Conservation (phyloP, 2,329 filamentous ascomycete genomes). For the Fusarium odoratissimum region DNA sequence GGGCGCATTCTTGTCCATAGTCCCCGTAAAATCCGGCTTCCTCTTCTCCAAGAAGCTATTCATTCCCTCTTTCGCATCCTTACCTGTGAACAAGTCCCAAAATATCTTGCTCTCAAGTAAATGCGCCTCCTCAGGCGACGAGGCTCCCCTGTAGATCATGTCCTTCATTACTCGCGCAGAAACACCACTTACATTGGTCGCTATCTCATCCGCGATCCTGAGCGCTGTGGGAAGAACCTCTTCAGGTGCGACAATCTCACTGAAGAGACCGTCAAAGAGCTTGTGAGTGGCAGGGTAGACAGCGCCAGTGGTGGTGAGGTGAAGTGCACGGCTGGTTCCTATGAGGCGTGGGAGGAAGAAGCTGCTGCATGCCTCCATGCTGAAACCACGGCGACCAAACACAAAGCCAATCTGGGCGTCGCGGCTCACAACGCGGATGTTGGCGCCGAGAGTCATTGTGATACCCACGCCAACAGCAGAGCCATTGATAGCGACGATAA, state of each 20-base stretch:
- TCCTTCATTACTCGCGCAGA: slow-evolving; percentile 76
- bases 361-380: slow-evolving; percentile 77
- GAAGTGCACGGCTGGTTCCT: slow-evolving; percentile 71
- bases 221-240: slow-evolving; percentile 73
- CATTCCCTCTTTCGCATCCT: slow-evolving; percentile 75
- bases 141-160: slow-evolving; percentile 71
- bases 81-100: slow-evolving; percentile 66
- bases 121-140: slow-evolving; percentile 75
- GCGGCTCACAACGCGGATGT: slow-evolving; percentile 63
- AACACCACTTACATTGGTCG: slow-evolving; percentile 72
- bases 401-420: slow-evolving; percentile 79
- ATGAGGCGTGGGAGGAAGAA: slow-evolving; percentile 79
- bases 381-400: slow-evolving; percentile 75
- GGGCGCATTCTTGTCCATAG: slow-evolving; percentile 69
- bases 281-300: slow-evolving; percentile 65
- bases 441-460: slow-evolving; percentile 69
- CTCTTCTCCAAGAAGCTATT: slow-evolving; percentile 77
- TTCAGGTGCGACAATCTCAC: slow-evolving; percentile 69
- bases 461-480: slow-evolving; percentile 70
- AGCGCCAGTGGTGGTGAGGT: slow-evolving; percentile 74
- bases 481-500: slow-evolving; percentile 69
- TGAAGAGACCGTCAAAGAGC: slow-evolving; percentile 72
- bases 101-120: slow-evolving; percentile 75
- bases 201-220: slow-evolving; percentile 74
- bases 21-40: slow-evolving; percentile 69